Base-by-base conservation (phyloP, 176 grass and related monocot genomes). In the Juncus inflexus region DNA sequence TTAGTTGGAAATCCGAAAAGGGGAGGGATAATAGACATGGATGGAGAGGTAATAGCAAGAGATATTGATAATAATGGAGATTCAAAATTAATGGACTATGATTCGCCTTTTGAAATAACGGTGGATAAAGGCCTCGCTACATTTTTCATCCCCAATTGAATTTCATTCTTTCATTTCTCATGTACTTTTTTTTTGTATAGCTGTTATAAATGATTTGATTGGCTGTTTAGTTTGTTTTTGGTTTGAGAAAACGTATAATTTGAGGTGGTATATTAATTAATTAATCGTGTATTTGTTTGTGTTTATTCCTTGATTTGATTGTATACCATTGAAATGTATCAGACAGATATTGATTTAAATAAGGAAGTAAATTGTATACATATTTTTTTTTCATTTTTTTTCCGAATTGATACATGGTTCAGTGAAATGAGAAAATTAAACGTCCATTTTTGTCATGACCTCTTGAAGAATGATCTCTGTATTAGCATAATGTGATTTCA, bases 21-120 rank as follows among this genome's bases (percentile, higher is more conserved):
- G 42, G 79, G 81, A 14, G 87, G 91, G 19, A 96, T 90, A 53
- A 14, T 96, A 65, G 91, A 96, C 54, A 80, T 79, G 15, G 91
- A 96, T 15, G 91, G 87, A 4, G 91, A 96, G 78, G 84, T 83
- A 37, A 81, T 96, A 73, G 79, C 91, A 2, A 87, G 81, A 65
- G 84, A 28, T 28, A 28, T 1, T 28, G 1, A 28, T 3, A 16
- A 39, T 67, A 61, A 14, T 58, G 35, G 70, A 15, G 42, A 74
- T 63, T 52, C 77, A 61, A 69, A 83, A 63, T 41, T 74, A 19
- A 96, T 96, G 81, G 73, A 67, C 59, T 90, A 96, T 70, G 84
- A 73, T 36, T 75, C 66, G 59, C 56, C 84, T 41, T 76, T 90
- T 70, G 47, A 85, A 45, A 77, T 96, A 14, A 90, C 76, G 35